Percentiles rank a stretch among this genome's conserved stretches.
Conservation (phyloP, 1,284 basidiomycete genomes). For the Coniferiporia sulphurascens region DNA sequence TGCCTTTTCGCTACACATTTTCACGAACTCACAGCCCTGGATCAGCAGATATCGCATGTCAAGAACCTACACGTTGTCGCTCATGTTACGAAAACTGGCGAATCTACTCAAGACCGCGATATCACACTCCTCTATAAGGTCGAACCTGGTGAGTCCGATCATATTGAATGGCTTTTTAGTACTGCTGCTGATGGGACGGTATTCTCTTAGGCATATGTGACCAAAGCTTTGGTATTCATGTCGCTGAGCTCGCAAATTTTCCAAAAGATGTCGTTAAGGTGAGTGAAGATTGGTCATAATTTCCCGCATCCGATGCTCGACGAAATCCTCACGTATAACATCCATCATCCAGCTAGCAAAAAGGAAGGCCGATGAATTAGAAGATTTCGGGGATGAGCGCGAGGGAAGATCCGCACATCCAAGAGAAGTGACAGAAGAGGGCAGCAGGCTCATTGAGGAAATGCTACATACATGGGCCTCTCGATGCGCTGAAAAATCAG, state of each 20-base stretch:
- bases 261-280: slow-evolving; percentile 92
- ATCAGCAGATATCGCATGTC: slow-evolving; percentile 82
- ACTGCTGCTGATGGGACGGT: no score
- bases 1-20: slow-evolving; percentile 98
- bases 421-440: slow-evolving; percentile 66
- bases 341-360: slow-evolving; percentile 69
- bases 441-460: slow-evolving; percentile 76
- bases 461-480: slow-evolving; percentile 75
- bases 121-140: slow-evolving; percentile 96
- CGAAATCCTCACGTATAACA: background rate
- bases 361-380: slow-evolving; percentile 92
- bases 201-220: slow-evolving; percentile 70
- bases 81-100: slow-evolving; percentile 67
- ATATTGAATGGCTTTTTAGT: background rate
- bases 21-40: slow-evolving; percentile 92
- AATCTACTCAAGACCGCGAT: slow-evolving; percentile 67
- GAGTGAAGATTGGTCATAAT: slow-evolving; percentile 19
- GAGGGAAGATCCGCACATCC: slow-evolving; percentile 44
- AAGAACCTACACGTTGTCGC: slow-evolving; percentile 96
- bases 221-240: slow-evolving; percentile 98
- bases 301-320: background rate
- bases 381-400: slow-evolving; percentile 73
- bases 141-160: slow-evolving; percentile 64
- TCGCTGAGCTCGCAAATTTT: slow-evolving; percentile 95
- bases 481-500: slow-evolving; percentile 25